Evolutionary conservation across 306 rosid genomes (phyloP).

Genomic region (Begonia loranthoides): DNA sequence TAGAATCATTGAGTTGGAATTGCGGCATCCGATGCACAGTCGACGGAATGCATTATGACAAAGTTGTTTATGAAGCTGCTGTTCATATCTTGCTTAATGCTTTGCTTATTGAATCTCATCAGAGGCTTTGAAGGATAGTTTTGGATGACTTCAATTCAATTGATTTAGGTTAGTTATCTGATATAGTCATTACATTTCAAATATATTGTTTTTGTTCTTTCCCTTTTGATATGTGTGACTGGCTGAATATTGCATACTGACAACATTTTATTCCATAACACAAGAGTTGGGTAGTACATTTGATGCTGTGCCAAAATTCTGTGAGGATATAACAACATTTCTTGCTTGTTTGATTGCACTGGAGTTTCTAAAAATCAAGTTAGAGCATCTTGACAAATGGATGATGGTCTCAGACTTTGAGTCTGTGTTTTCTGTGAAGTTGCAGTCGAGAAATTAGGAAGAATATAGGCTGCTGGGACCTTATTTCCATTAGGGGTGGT

Average conservation of each 20-base stretch:
- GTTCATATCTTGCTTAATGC: slow-evolving; percentile 78
- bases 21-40: slow-evolving; percentile 85
- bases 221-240: background rate
- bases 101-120: slow-evolving; percentile 87
- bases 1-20: slow-evolving; percentile 75
- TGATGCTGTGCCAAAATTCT: background rate
- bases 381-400: too few species aligned
- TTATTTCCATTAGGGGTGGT: too few species aligned
- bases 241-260: background rate
- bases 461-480: too few species aligned
- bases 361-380: too few species aligned
- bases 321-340: background rate
- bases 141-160: slow-evolving; percentile 4
- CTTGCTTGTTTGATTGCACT: too few species aligned
- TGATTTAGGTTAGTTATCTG: background rate
- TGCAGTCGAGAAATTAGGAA: too few species aligned
- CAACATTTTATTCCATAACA: background rate
- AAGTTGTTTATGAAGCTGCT: slow-evolving; percentile 63
- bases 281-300: background rate
- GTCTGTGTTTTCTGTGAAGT: too few species aligned
- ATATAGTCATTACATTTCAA: slow-evolving; percentile 4
- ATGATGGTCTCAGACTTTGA: too few species aligned
- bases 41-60: slow-evolving; percentile 89
- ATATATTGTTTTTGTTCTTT: background rate
- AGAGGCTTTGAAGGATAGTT: slow-evolving; percentile 47